Conservation (phyloP, 2,329 filamentous ascomycete genomes). For the Teratosphaeria nubilosa region DNA sequence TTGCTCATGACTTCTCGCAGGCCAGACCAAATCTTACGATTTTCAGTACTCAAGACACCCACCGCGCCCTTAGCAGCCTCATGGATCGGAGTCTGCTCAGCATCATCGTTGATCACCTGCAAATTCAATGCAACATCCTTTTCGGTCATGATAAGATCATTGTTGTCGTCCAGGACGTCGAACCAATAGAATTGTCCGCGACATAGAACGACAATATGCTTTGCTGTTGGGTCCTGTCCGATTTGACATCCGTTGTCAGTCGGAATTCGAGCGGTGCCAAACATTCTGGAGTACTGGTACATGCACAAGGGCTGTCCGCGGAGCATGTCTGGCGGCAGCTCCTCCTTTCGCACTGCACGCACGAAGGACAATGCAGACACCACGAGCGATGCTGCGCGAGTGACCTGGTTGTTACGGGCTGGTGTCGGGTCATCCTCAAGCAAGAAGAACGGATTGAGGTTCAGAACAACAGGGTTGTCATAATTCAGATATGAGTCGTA, state of each 20-base stretch:
- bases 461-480: conserved; percentile 93
- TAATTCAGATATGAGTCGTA: conserved; percentile 98
- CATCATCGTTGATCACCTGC: conserved; percentile 85
- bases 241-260: conserved; percentile 94
- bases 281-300: conserved; percentile 94
- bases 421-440: conserved; percentile 96
- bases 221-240: conserved; percentile 84
- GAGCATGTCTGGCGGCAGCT: conserved; percentile 78
- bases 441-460: conserved; percentile 95
- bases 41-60: conserved; percentile 90
- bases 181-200: conserved; percentile 99
- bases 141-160: conserved; percentile 93
- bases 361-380: conserved; percentile 88
- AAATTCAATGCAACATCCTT: conserved; percentile 86
- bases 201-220: conserved; percentile 86
- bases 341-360: conserved; percentile 81
- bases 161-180: conserved; percentile 88
- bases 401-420: conserved; percentile 92
- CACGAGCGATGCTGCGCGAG: conserved; percentile 81
- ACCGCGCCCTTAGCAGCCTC: conserved; percentile 92
- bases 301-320: conserved; percentile 83
- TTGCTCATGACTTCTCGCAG: conserved; percentile 77
- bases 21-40: conserved; percentile 90
- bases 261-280: conserved; percentile 87
- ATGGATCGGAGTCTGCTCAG: conserved; percentile 77